Conservation (phyloP, 1,139 yeast species). For the Debaryomyces sp. region DNA sequence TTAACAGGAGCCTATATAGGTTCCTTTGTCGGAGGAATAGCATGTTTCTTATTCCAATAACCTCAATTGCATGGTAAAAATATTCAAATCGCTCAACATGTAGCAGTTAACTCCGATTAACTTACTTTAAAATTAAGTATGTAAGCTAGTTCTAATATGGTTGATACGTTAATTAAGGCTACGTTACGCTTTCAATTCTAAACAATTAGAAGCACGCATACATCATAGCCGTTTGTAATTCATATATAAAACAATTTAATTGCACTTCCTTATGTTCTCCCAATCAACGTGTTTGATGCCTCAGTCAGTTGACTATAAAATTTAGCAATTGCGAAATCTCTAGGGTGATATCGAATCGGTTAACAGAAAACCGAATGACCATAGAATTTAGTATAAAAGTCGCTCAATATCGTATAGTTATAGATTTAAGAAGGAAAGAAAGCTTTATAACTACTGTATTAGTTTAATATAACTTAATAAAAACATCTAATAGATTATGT, state of each 20-base stretch:
- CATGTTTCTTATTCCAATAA: constrained; percentile 9
- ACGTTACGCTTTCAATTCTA: background rate
- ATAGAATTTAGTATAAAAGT: background rate
- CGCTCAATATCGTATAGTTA: background rate
- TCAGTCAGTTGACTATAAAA: background rate
- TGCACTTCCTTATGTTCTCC: background rate
- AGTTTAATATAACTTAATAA: background rate
- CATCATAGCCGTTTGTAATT: background rate
- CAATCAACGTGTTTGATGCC: background rate
- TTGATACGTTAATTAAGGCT: background rate
- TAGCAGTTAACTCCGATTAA: background rate
- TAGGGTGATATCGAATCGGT: constrained; percentile 2
- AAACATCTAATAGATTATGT: background rate
- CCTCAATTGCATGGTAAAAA: background rate
- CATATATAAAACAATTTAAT: background rate
- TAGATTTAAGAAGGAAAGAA: background rate
- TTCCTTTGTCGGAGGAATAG: constrained; percentile 54
- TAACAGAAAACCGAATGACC: constrained; percentile 6
- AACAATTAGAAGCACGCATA: background rate
- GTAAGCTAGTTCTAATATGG: too few species aligned
- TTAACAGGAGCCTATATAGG: constrained; percentile 82
- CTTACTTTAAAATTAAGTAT: background rate
- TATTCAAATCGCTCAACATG: background rate
- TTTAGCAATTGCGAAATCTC: constrained; percentile 4
- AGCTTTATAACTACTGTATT: background rate